Evolutionary conservation across 345 rosid genomes (phyloP).

Genomic region (Salix suchowensis): DNA sequence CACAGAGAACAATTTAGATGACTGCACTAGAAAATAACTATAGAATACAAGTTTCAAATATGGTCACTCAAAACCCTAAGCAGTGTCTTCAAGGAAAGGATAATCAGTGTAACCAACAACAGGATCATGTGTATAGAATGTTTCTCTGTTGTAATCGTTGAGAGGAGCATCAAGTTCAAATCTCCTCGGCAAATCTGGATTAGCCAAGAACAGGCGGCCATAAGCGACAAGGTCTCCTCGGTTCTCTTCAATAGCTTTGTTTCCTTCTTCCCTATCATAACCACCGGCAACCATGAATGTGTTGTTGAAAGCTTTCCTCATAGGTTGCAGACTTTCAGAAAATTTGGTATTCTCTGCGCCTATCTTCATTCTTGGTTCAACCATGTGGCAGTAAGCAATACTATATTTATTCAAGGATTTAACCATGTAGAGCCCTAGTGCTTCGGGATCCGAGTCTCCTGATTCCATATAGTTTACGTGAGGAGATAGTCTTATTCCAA

Average conservation of each 20-base stretch:
- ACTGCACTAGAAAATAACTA: too few species aligned
- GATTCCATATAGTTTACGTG: constrained; percentile 45
- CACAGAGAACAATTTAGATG: too few species aligned
- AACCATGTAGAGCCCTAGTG: constrained; percentile 52
- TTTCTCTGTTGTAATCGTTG: constrained; percentile 43
- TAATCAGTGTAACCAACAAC: constrained; percentile 58
- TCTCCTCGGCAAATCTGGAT: constrained; percentile 67
- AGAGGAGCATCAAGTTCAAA: constrained; percentile 49
- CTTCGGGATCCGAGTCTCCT: constrained; percentile 56
- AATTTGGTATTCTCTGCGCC: constrained; percentile 17
- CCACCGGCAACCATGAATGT: constrained; percentile 60
- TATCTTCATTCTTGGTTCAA: constrained; percentile 55
- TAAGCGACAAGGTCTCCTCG: constrained; percentile 49
- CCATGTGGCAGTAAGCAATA: constrained; percentile 61
- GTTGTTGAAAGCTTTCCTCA: constrained; percentile 57
- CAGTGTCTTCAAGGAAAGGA: constrained; percentile 42
- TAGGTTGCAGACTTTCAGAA: constrained; percentile 36
- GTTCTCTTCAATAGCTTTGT: constrained; percentile 34
- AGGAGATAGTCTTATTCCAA: constrained; percentile 61
- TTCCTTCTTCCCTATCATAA: constrained; percentile 43
- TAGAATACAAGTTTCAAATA: too few species aligned
- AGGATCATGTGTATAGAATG: constrained; percentile 46
- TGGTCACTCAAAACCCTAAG: neutral
- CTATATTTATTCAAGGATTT: constrained; percentile 47
- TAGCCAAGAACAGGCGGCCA: constrained; percentile 54